A percentile compares a stretch with the other conserved stretches of the same genome.
These are phyloP conservation scores for Xylaria sp. DNA, from an alignment of 2,329 filamentous ascomycete genomes.

Conservation along the genomic window DNA sequence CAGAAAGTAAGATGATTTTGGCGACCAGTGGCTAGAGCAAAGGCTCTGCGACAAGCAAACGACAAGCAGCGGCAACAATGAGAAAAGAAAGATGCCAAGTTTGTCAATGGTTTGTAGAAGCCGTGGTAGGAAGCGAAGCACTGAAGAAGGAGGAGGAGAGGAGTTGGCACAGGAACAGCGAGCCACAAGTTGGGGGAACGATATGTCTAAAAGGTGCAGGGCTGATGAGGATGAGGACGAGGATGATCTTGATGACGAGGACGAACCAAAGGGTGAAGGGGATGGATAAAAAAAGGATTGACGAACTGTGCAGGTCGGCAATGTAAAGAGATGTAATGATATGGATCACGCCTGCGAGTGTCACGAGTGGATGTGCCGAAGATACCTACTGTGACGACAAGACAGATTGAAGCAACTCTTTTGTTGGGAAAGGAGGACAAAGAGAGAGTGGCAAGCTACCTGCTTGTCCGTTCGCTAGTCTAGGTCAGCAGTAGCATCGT, in stretches of 20 bases:
- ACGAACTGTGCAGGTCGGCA: conserved; percentile 48
- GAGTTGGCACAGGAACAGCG: conserved; percentile 23
- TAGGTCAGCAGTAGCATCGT: conserved; percentile 15
- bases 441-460: conserved; percentile 31
- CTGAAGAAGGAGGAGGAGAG: conserved; percentile 19
- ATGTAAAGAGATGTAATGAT: conserved; percentile 21
- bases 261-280: conserved; percentile 37
- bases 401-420: conserved; percentile 30
- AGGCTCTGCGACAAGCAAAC: conserved; percentile 50
- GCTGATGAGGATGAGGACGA: conserved; percentile 26
- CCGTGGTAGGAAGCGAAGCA: conserved; percentile 37
- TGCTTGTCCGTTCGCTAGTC: background rate
- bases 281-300: conserved; percentile 46
- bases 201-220: conserved; percentile 22
- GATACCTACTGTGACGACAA: conserved; percentile 30
- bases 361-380: conserved; percentile 40
- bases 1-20: conserved; percentile 45
- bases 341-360: conserved; percentile 33
- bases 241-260: conserved; percentile 28
- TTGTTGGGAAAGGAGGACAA: conserved; percentile 33
- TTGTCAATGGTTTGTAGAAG: conserved; percentile 42
- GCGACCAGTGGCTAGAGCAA: conserved; percentile 42
- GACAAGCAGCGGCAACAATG: conserved; percentile 36
- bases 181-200: conserved; percentile 26
- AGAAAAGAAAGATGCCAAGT: conserved; percentile 42